Evolutionary conservation across 768 basidiomycete genomes (phyloP).

Genomic region (Cyclocybe cylindracea): DNA sequence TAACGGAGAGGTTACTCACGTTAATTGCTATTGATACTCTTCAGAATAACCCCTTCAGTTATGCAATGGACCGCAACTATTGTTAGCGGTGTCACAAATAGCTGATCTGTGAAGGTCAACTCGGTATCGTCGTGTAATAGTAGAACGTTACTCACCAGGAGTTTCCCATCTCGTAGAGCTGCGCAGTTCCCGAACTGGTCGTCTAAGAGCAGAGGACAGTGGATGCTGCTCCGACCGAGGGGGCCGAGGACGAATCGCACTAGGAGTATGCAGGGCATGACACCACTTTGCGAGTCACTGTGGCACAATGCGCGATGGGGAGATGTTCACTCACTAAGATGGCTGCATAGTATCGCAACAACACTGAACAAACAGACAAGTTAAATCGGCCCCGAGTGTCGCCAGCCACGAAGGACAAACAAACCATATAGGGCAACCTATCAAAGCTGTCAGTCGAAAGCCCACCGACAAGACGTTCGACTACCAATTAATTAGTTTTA

Average conservation of each 20-base stretch:
- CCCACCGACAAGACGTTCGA: background rate
- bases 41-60: background rate
- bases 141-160: too few species aligned
- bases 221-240: too few species aligned
- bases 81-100: too few species aligned
- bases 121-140: too few species aligned
- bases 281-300: slow-evolving; percentile 34
- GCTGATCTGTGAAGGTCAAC: too few species aligned
- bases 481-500: slow-evolving; percentile 36
- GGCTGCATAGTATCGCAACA: slow-evolving; percentile 42
- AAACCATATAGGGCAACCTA: slow-evolving; percentile 40
- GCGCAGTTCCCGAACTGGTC: too few species aligned
- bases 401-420: slow-evolving; percentile 4
- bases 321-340: slow-evolving; percentile 30
- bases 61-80: too few species aligned
- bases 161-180: too few species aligned
- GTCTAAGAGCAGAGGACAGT: too few species aligned
- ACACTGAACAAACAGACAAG: slow-evolving; percentile 24
- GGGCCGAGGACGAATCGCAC: background rate
- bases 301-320: background rate
- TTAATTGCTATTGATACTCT: slow-evolving; percentile 40
- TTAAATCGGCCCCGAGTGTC: background rate
- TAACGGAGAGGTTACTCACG: slow-evolving; percentile 20
- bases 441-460: background rate
- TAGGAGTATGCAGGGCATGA: slow-evolving; percentile 38